Evolutionary conservation across 2,329 filamentous ascomycete genomes (phyloP).

Genomic region (Ploettnerulaceae sp.): DNA sequence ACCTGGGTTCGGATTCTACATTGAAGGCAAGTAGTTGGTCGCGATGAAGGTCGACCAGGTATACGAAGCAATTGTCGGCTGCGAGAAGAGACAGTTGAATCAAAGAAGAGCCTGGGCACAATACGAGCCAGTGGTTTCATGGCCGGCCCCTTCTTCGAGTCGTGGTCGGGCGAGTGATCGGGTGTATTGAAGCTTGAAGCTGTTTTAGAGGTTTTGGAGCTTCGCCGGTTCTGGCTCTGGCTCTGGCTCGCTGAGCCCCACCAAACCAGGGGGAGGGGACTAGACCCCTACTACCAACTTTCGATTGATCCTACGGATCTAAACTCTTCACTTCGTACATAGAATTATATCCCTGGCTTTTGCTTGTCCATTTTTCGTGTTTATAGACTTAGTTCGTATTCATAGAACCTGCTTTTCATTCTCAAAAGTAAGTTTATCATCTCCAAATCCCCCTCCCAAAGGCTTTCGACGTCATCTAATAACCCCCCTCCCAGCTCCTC

Average conservation of each 20-base stretch:
- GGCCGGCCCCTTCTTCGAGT: conserved; percentile 21
- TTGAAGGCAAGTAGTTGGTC: conserved; percentile 38
- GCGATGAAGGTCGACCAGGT: conserved; percentile 22
- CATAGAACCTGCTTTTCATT: neutral
- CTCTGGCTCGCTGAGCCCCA: conserved; percentile 2
- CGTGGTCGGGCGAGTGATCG: neutral
- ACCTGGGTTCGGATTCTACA: conserved; percentile 37
- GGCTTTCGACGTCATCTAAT: neutral
- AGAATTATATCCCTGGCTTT: no score
- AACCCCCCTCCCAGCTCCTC: neutral
- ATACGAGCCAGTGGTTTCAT: conserved; percentile 32
- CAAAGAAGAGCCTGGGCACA: conserved; percentile 30
- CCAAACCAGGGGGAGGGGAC: neutral
- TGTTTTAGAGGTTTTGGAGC: conserved; percentile 19
- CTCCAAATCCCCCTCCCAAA: neutral
- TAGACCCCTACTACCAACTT: no score
- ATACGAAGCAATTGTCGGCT: conserved; percentile 20
- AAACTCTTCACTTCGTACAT: no score
- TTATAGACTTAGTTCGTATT: neutral
- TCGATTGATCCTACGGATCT: no score
- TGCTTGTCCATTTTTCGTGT: neutral
- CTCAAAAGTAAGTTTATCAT: neutral
- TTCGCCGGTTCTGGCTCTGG: neutral
- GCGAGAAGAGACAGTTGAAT: conserved; percentile 24
- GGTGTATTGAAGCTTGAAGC: conserved; percentile 5